Evolutionary conservation across 768 basidiomycete species (phyloP).

Genomic region (Podaxis pistillaris): DNA sequence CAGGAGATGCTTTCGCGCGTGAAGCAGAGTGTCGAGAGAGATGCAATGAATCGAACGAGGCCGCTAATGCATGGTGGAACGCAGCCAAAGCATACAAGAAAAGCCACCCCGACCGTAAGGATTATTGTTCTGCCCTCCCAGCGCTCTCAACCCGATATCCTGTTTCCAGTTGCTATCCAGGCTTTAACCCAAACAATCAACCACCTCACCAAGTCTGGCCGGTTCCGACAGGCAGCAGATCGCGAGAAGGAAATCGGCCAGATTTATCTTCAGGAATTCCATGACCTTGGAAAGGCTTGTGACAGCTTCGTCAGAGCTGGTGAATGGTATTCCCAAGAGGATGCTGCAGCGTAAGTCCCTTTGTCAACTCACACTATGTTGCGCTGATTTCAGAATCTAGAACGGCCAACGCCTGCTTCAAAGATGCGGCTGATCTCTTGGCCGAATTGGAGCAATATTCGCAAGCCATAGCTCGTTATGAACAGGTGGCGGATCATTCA

Average conservation of each 20-base stretch:
- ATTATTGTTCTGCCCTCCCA: neutral
- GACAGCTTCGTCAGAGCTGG: constrained; percentile 91
- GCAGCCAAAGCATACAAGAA: constrained; percentile 96
- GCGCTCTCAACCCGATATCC: constrained; percentile 14
- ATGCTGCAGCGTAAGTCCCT: constrained; percentile 83
- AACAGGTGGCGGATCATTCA: constrained; percentile 85
- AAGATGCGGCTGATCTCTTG: constrained; percentile 94
- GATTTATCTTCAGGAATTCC: constrained; percentile 81
- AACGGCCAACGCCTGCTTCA: constrained; percentile 93
- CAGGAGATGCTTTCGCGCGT: constrained; percentile 87
- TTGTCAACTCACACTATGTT: neutral
- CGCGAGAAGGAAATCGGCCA: constrained; percentile 96
- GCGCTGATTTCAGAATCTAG: constrained; percentile 38
- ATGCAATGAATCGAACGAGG: constrained; percentile 86
- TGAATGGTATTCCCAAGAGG: constrained; percentile 98
- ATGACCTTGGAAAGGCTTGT: constrained; percentile 82
- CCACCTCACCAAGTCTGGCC: constrained; percentile 78
- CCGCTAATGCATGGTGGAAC: constrained; percentile 99
- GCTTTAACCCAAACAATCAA: constrained; percentile 83
- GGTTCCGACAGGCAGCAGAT: constrained; percentile 97
- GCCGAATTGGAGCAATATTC: constrained; percentile 86
- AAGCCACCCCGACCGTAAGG: constrained; percentile 78
- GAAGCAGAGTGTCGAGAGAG: constrained; percentile 95
- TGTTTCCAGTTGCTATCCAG: constrained; percentile 75
- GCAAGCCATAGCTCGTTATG: constrained; percentile 84